These are phyloP conservation scores for Letharia columbiana DNA, from an alignment of 495 filamentous ascomycete species.

Conservation along the genomic window DNA sequence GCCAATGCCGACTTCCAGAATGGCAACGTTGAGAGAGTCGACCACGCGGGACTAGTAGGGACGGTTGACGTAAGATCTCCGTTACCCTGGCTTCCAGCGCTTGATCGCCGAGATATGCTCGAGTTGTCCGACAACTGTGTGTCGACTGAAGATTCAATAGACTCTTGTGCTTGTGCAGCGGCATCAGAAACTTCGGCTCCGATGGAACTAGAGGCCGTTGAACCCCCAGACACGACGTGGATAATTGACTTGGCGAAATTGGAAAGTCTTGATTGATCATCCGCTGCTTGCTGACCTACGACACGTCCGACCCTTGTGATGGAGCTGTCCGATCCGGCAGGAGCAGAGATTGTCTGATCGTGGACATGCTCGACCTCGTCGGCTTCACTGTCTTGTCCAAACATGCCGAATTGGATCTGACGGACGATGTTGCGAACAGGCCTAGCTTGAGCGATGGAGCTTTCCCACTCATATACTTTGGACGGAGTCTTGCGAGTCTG, in stretches of 20 bases:
- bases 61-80: not conserved
- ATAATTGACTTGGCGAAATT: not conserved
- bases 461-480: not conserved
- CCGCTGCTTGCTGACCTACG: not conserved
- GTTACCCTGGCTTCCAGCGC: not conserved
- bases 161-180: not conserved
- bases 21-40: not conserved
- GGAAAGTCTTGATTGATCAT: not conserved
- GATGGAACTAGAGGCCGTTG: not conserved
- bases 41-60: not conserved
- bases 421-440: not conserved
- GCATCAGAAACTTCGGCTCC: not conserved
- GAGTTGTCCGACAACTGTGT: not conserved
- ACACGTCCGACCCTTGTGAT: not conserved
- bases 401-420: not conserved
- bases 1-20: not conserved
- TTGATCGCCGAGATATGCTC: not conserved
- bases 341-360: not conserved
- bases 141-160: not conserved
- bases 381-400: not conserved
- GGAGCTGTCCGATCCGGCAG: not conserved
- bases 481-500: not conserved
- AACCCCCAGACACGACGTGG: not conserved
- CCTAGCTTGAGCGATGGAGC: not conserved
- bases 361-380: not conserved